A percentile compares a stretch with the other conserved stretches of the same genome.
These are phyloP conservation scores for Verbena officinalis DNA, from an alignment of 257 asterid genomes.

Conservation along the genomic window DNA sequence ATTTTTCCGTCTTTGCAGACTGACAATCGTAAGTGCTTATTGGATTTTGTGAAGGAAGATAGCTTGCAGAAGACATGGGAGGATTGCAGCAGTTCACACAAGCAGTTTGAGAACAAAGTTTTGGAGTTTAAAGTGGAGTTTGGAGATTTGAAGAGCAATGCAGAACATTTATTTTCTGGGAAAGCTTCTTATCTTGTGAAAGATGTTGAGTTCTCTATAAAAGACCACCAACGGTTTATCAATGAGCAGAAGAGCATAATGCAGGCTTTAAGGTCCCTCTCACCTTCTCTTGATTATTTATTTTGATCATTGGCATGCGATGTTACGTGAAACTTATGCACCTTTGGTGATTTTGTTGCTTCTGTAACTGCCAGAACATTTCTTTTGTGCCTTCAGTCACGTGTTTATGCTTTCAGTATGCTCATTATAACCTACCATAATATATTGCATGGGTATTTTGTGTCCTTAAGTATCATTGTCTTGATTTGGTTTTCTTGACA, in stretches of 20 bases:
- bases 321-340: neutral
- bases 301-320: slow-evolving; percentile 11
- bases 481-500: slow-evolving; percentile 6
- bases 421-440: neutral
- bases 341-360: slow-evolving; percentile 19
- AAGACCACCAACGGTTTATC: slow-evolving; percentile 56
- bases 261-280: slow-evolving; percentile 74
- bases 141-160: slow-evolving; percentile 65
- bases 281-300: neutral
- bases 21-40: slow-evolving; percentile 61
- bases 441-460: neutral
- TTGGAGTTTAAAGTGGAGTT: slow-evolving; percentile 73
- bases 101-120: slow-evolving; percentile 80
- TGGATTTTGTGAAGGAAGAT: slow-evolving; percentile 85
- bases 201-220: slow-evolving; percentile 59
- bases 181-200: slow-evolving; percentile 60
- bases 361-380: neutral
- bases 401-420: slow-evolving; percentile 12
- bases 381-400: slow-evolving; percentile 13
- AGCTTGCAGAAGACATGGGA: slow-evolving; percentile 67
- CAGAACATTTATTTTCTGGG: slow-evolving; percentile 62
- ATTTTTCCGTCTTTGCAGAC: slow-evolving; percentile 61
- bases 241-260: slow-evolving; percentile 78
- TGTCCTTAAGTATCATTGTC: neutral
- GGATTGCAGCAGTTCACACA: slow-evolving; percentile 69